phyloP scores from a whole-genome alignment of 192 early-diverging fungal genomes.

The Rhizophagus sp. region DNA sequence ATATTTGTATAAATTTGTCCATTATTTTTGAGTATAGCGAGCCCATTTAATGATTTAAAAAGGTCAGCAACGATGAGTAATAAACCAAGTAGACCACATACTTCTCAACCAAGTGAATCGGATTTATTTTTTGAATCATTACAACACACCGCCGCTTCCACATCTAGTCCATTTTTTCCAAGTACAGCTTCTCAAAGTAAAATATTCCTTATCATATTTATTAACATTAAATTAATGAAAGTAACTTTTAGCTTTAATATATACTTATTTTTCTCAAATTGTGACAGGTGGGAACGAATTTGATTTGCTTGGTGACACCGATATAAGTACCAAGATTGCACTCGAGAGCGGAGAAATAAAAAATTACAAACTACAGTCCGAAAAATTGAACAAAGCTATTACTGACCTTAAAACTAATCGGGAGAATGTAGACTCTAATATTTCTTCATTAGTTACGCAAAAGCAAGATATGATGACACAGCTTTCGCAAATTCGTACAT shows the following conservation, averaged over 20 bases:
- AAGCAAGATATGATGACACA: slow-evolving; percentile 64
- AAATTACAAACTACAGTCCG: slow-evolving; percentile 59
- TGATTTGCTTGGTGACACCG: slow-evolving; percentile 45
- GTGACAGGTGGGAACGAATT: background rate
- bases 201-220: background rate
- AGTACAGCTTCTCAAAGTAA: background rate
- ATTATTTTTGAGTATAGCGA: background rate
- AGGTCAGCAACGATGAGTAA: background rate
- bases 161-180: background rate
- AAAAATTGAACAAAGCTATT: slow-evolving; percentile 49
- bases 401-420: slow-evolving; percentile 59
- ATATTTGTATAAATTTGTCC: background rate
- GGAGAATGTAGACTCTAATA: slow-evolving; percentile 54
- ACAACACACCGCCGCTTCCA: background rate
- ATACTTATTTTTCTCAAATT: background rate
- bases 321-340: slow-evolving; percentile 49
- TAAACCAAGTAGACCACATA: background rate
- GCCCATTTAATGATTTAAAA: slow-evolving; percentile 8
- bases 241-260: background rate
- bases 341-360: slow-evolving; percentile 64
- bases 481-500: slow-evolving; percentile 54
- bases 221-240: background rate
- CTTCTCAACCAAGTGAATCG: background rate
- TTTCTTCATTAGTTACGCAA: slow-evolving; percentile 56
- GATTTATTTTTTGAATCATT: background rate